Evolutionary conservation across 140 eudicot genomes (phyloP), one percentile per base, ranked within the genome.

Genomic region (Bidens hawaiensis): DNA sequence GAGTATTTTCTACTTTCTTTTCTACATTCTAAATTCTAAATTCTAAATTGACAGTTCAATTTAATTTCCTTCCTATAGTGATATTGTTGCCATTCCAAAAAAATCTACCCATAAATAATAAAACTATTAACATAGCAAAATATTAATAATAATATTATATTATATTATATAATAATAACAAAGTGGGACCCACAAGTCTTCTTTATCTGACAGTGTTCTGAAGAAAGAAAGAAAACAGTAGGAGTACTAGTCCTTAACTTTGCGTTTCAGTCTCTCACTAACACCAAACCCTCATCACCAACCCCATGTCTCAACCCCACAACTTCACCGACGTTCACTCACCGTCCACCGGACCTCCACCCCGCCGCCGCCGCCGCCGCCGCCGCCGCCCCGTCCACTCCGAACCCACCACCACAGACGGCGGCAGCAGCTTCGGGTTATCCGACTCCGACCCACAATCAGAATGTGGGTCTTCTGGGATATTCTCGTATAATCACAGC

Each of bases 361-460:
- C 69, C 12, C 74, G 78, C 49, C 78, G 78, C 2, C 81, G 81
- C 30, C 81, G 81, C 1, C 76, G 65, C 6, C 78, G 75, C 4
- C 75, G 70, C 2, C 82, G 77, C 21, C 78, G 65, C 1, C 62
- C 66, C 2, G n/a, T 52, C 11, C 75, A 23, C 30, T 73, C 36
- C 55, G 71, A 61, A 18, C 67, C 73, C 36, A 21, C 65, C 36
- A 60, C 64, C 46, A 67, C 78, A 10, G 64, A 68, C 47, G 71
- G 72, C 6, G 80, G 68, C 10, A 77, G 83, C 19, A 81, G 87
- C 71, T 72, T 73, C 8, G 72, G 87, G 17, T 50, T 73, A 17
- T 73, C 87, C 3, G 81, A 76, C 26, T 72, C 80, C 31, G 80
- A 76, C 1, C 74, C 76, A 33, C 75, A 66, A 36, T 64, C 76